A percentile compares a stretch with the other conserved stretches of the same genome.
phyloP scores from a whole-genome alignment of 192 early-diverging fungal species.

The Backusella luteola region DNA sequence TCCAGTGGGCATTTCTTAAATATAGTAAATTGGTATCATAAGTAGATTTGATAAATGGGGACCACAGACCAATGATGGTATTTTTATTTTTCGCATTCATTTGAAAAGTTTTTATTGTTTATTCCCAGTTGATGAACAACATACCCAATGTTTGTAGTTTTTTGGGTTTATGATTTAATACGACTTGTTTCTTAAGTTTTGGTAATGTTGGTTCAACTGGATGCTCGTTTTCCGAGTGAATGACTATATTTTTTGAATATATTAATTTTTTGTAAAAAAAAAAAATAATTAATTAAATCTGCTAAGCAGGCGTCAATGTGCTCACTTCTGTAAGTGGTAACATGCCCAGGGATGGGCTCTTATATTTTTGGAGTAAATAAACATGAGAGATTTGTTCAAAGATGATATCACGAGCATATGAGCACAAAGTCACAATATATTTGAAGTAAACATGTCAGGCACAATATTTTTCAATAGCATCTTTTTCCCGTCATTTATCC shows the following conservation, averaged over 20 bases:
- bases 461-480: not conserved
- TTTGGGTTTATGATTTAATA: not conserved
- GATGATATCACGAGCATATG: not conserved
- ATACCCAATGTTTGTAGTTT: not conserved
- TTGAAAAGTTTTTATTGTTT: not conserved
- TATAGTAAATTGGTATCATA: too few relatives aligned
- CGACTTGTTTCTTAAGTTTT: not conserved
- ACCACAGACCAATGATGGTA: not conserved
- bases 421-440: not conserved
- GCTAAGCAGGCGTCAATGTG: not conserved
- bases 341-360: not conserved
- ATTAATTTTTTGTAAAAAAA: not conserved
- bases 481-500: not conserved
- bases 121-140: not conserved
- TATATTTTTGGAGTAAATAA: not conserved
- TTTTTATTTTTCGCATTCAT: not conserved
- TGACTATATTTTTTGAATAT: not conserved
- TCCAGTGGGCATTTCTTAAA: not conserved
- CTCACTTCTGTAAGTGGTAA: conserved; percentile 2
- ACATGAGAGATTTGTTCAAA: not conserved
- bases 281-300: not conserved
- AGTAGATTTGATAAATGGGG: too few relatives aligned
- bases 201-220: not conserved
- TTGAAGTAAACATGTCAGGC: not conserved
- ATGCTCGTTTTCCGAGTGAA: not conserved